Base-by-base conservation (phyloP, 208 protist genomes). In the Crithidia acanthocephali region DNA sequence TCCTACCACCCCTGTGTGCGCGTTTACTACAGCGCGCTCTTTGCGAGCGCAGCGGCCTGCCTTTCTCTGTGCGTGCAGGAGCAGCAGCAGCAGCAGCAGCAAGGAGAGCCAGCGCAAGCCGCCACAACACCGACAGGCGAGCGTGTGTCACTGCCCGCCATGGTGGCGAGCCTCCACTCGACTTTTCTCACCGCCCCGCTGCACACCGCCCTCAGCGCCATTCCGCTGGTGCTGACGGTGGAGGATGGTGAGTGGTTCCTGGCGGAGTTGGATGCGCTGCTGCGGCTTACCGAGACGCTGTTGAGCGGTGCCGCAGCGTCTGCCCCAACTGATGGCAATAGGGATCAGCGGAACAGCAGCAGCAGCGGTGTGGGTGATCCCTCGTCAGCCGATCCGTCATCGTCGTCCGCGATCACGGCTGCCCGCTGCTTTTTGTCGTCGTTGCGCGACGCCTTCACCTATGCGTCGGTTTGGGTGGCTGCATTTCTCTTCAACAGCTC, bases 161-260 rank as follows among this genome's bases (percentile, higher is more conserved):
- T 79, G 25, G 55, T 75, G 65, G 53, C 76, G 27, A 72, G 62
- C 18, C 40, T 76, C n/a, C 11, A 37, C 57, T 47, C 45, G 69
- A 64, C 85, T 9, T 93, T 95, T 61, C 44, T 91, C 18, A 74
- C 75, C 9, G 67, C 59, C 13, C 83, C 85, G 30, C 73, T 95
- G 33, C 83, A 94, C 73, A 83, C 81, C 6, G 91, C 91, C 30
- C 42, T 95, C 40, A 87, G 72, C 20, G 86, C 91, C 35, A 82
- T 95, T 25, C 91, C 87, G 37, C 74, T 94, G 15, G 77, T 92
- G 22, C 68, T 86, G 30, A 73, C 81, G 28, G 64, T 78, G 0
- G 74, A 85, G 9, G 85, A 92, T 47, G 84, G 88, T 8, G 66
- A 72, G 50, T 95, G 88, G 87, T 84, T 92, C 32, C 77, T 92